A percentile compares a stretch with the other conserved stretches of the same genome.
These are phyloP conservation scores for Arthrobotrys musiformis DNA, from an alignment of 2,329 filamentous ascomycete genomes.

Conservation along the genomic window DNA sequence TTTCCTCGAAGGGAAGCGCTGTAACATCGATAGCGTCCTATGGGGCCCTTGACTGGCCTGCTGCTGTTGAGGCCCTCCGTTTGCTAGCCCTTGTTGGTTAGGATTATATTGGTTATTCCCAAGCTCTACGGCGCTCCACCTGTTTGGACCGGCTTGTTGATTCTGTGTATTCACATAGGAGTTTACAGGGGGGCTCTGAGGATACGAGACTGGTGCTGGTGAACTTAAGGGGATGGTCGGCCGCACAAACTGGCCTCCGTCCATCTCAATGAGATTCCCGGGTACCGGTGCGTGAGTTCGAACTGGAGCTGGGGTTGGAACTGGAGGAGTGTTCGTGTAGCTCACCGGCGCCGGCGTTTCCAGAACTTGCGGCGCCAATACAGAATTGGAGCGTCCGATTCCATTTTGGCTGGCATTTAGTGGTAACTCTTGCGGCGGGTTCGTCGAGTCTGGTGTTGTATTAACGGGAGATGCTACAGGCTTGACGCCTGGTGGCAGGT, in stretches of 20 bases:
- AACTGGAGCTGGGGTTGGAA: background rate
- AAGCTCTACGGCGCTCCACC: slow-evolving; percentile 35
- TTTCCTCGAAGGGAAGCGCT: slow-evolving; percentile 42
- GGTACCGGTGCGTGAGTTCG: background rate
- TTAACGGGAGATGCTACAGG: background rate
- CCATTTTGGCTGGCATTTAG: background rate
- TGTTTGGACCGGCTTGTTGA: background rate
- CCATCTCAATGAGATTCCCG: slow-evolving; percentile 31
- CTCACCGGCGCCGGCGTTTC: background rate
- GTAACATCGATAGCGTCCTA: slow-evolving; percentile 21
- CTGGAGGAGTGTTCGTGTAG: background rate
- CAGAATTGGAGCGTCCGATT: slow-evolving; percentile 1
- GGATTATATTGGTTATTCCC: slow-evolving; percentile 15
- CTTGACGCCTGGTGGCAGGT: slow-evolving; percentile 39
- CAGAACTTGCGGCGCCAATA: slow-evolving; percentile 22
- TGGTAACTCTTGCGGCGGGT: background rate
- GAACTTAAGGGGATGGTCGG: background rate
- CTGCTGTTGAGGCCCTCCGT: background rate
- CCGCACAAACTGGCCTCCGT: background rate
- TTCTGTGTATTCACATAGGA: background rate
- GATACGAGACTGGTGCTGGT: slow-evolving; percentile 21
- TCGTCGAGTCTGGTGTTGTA: background rate
- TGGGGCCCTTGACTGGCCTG: background rate
- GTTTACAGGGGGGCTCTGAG: background rate
- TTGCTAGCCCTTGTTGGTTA: no score